Evolutionary conservation across 139 green algal species (phyloP), one percentile per base, ranked within the genome.

Genomic region (Coelastrella sp.): DNA sequence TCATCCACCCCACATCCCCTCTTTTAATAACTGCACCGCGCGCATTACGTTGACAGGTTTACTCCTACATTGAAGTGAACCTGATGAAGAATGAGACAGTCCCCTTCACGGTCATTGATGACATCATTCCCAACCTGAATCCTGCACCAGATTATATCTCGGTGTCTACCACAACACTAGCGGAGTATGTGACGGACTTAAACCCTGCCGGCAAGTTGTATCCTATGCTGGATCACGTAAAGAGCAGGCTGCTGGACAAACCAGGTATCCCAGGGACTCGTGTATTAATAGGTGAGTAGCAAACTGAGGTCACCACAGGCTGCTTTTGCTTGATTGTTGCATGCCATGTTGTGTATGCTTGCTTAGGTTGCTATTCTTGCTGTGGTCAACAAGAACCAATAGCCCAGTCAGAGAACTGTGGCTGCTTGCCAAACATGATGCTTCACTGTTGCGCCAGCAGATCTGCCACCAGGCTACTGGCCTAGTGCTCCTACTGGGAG

Each of bases 91-190:
- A 73, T 32, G 58, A 4, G 58, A 56, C 80, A 11, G 20, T 85
- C 3, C 20, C 47, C 58, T 85, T 73, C 80, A 85, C 80, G 20
- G 80, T 85, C 58, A 85, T 85, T 22, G 59, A 85, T 68, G 80
- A 85, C 58, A 58, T 85, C 61, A 73, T 85, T 32, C 80, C 20
- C 20, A 20, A 7, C 58, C 58, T 85, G 5, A 14, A 74, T 6
- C 80, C 80, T 64, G 60, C 58, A 17, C 80, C 80, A 16, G 80
- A 85, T 73, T 85, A 58, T 19, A 64, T 85, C 19, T 66, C 57
- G 5, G 59, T 85, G 6, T 73, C 58, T 56, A n/a, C 59, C 54
- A 68, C 10, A 14, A 83, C 47, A 17, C 77, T 83, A 56, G 32
- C 77, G 10, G 54, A 68, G 23, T 4, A 2, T 56, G 8, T 60